These are phyloP conservation scores for Venturiaceae sp. DNA, from an alignment of 2,329 filamentous ascomycete species.

Conservation along the genomic window DNA sequence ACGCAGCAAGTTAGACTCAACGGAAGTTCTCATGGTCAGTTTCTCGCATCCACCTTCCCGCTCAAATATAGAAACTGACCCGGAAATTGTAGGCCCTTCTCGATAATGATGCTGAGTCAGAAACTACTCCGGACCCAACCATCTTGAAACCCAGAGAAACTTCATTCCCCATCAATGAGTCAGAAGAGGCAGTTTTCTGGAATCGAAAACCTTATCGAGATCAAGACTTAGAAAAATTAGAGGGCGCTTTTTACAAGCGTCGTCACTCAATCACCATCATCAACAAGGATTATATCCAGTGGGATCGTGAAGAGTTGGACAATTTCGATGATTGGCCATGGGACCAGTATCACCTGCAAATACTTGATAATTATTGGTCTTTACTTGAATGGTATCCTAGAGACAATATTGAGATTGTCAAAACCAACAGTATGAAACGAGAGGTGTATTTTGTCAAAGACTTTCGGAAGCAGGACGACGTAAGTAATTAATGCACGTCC, in stretches of 20 bases:
- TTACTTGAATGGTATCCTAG: not conserved
- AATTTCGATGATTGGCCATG: not conserved
- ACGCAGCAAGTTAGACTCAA: not conserved
- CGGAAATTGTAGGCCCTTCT: not conserved
- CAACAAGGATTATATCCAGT: not conserved
- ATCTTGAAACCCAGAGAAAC: not conserved
- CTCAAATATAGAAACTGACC: too few species aligned
- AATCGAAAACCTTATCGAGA: not conserved
- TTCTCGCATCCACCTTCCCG: not conserved
- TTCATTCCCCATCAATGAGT: not conserved
- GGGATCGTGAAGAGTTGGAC: not conserved
- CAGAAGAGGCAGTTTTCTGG: not conserved
- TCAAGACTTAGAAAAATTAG: not conserved
- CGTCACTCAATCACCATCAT: not conserved
- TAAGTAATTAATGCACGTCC: not conserved
- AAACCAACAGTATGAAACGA: not conserved
- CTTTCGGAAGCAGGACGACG: not conserved
- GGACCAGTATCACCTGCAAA: not conserved
- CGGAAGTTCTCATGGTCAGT: not conserved
- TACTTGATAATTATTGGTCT: not conserved
- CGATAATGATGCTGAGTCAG: not conserved
- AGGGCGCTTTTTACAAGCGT: not conserved
- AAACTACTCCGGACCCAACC: not conserved
- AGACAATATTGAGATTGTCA: not conserved
- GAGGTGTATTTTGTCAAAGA: not conserved